phyloP scores from a whole-genome alignment of 1,139 yeast species.

The Kodamaea arcana region DNA sequence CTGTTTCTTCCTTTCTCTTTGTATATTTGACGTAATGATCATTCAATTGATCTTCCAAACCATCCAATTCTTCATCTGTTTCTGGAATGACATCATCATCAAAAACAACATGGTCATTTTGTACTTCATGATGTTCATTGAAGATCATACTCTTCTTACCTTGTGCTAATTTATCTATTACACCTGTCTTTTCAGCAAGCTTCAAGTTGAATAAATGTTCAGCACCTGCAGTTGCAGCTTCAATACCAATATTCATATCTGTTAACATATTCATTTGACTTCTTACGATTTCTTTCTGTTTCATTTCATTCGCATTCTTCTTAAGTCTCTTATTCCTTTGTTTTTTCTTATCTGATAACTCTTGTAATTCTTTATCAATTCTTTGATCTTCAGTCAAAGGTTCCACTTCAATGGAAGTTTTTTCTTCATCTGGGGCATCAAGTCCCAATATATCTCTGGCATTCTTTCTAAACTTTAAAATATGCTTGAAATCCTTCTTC shows the following conservation, averaged over 20 bases:
- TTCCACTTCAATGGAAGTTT: conserved; percentile 54
- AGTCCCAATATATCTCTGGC: conserved; percentile 77
- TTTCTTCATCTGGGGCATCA: conserved; percentile 50
- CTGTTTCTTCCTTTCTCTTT: conserved; percentile 69
- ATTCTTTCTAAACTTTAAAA: conserved; percentile 83
- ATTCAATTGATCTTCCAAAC: conserved; percentile 76
- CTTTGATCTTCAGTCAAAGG: conserved; percentile 83
- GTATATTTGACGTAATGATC: conserved; percentile 76
- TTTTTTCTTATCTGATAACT: conserved; percentile 67
- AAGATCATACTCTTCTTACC: conserved; percentile 83
- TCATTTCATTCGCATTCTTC: conserved; percentile 74
- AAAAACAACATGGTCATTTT: conserved; percentile 50
- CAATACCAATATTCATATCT: conserved; percentile 89
- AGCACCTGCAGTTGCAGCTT: conserved; percentile 79
- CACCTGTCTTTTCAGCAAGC: conserved; percentile 82
- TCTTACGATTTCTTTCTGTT: conserved; percentile 84
- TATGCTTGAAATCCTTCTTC: conserved; percentile 80
- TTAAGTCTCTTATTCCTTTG: conserved; percentile 72
- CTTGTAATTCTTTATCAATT: conserved; percentile 78
- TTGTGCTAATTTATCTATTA: conserved; percentile 63
- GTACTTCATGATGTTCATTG: conserved; percentile 51
- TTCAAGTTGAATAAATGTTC: conserved; percentile 80
- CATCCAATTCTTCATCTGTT: conserved; percentile 61
- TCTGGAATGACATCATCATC: conserved; percentile 39
- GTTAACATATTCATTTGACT: conserved; percentile 97